Conservation (phyloP, 768 basidiomycete species). For the Podaxis rugospora region DNA sequence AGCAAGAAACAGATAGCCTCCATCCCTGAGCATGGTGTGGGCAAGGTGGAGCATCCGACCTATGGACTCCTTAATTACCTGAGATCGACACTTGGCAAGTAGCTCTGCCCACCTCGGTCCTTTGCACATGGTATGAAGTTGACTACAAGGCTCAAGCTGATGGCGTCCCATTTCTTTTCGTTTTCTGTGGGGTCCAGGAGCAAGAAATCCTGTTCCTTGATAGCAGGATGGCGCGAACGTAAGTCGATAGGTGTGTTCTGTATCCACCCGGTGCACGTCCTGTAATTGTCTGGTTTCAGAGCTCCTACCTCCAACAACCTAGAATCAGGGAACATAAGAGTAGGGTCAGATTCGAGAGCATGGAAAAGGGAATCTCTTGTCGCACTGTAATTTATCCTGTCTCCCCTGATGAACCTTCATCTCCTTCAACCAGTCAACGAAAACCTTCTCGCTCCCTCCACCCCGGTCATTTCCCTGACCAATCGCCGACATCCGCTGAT, state of each 20-base stretch:
- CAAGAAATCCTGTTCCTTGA: conserved; percentile 85
- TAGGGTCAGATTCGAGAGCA: background rate
- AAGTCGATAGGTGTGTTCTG: conserved; percentile 75
- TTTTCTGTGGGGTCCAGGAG: conserved; percentile 49
- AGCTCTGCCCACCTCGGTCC: conserved; percentile 57
- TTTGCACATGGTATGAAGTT: conserved; percentile 79
- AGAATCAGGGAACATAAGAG: background rate
- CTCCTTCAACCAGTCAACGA: conserved; percentile 73
- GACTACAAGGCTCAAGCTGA: conserved; percentile 85
- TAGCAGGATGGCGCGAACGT: conserved; percentile 75
- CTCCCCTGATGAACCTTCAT: conserved; percentile 29
- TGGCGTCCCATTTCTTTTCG: conserved; percentile 61
- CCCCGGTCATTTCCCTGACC: conserved; percentile 82
- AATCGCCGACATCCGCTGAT: conserved; percentile 78
- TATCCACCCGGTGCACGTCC: conserved; percentile 65
- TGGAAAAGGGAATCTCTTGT: conserved; percentile 6
- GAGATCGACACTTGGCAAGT: background rate
- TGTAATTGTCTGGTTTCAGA: conserved; percentile 79
- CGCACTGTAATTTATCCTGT: conserved; percentile 33
- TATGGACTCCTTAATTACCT: conserved; percentile 20
- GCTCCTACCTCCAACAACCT: conserved; percentile 91
- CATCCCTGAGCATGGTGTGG: conserved; percentile 46
- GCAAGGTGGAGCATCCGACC: conserved; percentile 70
- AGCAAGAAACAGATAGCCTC: conserved; percentile 66
- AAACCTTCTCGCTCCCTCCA: conserved; percentile 81